Evolutionary conservation across 371 early-diverging fungal species (phyloP).

Genomic region (Mortierella sp.): DNA sequence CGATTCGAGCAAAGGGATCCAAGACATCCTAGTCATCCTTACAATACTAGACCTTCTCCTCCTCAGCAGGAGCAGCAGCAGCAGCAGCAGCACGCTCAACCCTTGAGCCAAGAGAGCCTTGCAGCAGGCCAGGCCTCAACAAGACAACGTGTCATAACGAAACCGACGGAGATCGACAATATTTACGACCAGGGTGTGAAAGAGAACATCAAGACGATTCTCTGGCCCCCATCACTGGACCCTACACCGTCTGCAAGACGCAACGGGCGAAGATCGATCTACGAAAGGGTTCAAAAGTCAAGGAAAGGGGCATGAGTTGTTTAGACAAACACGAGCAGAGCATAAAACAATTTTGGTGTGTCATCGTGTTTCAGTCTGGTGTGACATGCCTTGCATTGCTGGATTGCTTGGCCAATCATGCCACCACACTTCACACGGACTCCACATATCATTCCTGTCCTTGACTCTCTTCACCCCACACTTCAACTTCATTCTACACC

Average conservation of each 20-base stretch:
- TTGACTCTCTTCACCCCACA: too few relatives aligned
- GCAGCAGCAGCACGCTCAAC: slow-evolving; percentile 21
- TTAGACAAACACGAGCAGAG: too few relatives aligned
- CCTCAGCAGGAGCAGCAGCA: slow-evolving; percentile 26
- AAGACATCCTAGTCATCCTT: slow-evolving; percentile 43
- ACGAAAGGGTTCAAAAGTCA: slow-evolving; percentile 14
- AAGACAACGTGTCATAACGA: slow-evolving; percentile 53
- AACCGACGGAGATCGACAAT: slow-evolving; percentile 70
- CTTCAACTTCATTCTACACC: too few relatives aligned
- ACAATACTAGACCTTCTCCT: slow-evolving; percentile 18
- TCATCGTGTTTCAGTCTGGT: too few relatives aligned
- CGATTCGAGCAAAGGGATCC: slow-evolving; percentile 33
- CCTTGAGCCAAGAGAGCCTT: slow-evolving; percentile 2
- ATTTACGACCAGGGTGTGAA: slow-evolving; percentile 71
- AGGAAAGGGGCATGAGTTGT: slow-evolving; percentile 20
- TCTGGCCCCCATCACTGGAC: slow-evolving; percentile 31
- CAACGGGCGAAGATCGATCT: background rate
- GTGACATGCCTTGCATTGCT: too few relatives aligned
- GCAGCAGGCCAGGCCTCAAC: background rate
- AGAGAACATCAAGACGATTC: slow-evolving; percentile 55
- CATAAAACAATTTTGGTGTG: too few relatives aligned
- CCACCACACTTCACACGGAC: too few relatives aligned
- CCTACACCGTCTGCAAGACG: background rate
- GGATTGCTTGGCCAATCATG: too few relatives aligned
- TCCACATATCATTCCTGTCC: too few relatives aligned